Evolutionary conservation across 1,284 basidiomycete species (phyloP).

Genomic region (Cutaneotrichosporon cavernicola): DNA sequence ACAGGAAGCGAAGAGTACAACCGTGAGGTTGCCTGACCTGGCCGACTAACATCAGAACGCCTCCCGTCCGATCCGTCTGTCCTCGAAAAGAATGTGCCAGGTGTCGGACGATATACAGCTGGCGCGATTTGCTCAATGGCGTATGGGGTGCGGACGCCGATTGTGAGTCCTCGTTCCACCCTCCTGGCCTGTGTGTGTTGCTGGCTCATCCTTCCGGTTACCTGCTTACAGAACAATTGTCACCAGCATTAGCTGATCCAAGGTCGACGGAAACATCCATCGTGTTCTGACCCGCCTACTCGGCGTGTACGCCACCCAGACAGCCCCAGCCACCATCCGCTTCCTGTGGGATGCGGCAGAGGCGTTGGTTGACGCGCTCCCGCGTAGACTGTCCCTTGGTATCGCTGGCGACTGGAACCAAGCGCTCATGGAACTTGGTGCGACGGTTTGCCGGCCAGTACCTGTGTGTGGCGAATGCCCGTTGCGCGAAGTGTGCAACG

Average conservation of each 20-base stretch:
- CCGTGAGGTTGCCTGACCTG: not conserved
- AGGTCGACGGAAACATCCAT: slow-evolving; percentile 91
- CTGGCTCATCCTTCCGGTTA: not conserved
- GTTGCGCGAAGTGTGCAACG: slow-evolving; percentile 65
- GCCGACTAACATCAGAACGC: slow-evolving; percentile 40
- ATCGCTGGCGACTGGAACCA: slow-evolving; percentile 80
- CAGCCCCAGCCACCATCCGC: slow-evolving; percentile 71
- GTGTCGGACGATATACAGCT: slow-evolving; percentile 83
- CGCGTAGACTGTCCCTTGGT: slow-evolving; percentile 40
- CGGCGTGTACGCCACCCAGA: slow-evolving; percentile 75
- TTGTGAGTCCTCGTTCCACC: slow-evolving; percentile 59
- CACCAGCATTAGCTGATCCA: slow-evolving; percentile 4
- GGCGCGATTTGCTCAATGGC: slow-evolving; percentile 84
- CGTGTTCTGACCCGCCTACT: slow-evolving; percentile 76
- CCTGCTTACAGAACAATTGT: not conserved
- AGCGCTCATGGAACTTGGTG: slow-evolving; percentile 64
- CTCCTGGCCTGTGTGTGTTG: not conserved
- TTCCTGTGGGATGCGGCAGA: slow-evolving; percentile 77
- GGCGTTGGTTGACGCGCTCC: slow-evolving; percentile 61
- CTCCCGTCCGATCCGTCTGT: slow-evolving; percentile 76
- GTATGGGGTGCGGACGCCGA: slow-evolving; percentile 76
- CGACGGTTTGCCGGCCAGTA: slow-evolving; percentile 82
- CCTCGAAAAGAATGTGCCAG: slow-evolving; percentile 81
- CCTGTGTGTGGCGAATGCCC: slow-evolving; percentile 75
- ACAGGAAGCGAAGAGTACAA: slow-evolving; percentile 60